Evolutionary conservation across 768 basidiomycete genomes (phyloP), one percentile per base, ranked within the genome.

Genomic region (Lentinula sp.): DNA sequence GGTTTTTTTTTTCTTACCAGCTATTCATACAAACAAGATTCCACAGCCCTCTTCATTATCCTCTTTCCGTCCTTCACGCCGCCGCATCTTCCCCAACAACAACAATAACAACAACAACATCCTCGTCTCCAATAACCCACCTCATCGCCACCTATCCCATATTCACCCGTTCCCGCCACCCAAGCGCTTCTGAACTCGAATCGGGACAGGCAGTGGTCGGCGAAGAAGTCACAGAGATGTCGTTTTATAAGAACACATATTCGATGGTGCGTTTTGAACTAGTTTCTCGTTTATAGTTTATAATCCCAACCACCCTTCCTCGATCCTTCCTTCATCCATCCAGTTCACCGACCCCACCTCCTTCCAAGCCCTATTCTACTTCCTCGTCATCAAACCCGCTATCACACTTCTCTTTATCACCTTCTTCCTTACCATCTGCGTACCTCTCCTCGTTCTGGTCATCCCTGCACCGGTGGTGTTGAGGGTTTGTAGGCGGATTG

Each of bases 291-390:
- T 28, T 28, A 28, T 28, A 28, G 28, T 28, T 28, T 28, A 28
- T 28, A 28, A 28, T 28, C 0, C 28, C 28, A 28, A 28, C 28
- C 28, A 3, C 23, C 1, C 23, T 23, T 28, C 28, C 28, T 28
- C 28, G 28, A 28, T 28, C 28, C 3, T 28, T 10, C 50, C 0
- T 35, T 21, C 18, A 7, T 45, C 31, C 8, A 5, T 49, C n/a
- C 65, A 91, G 90, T 93, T 93, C 72, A 86, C 87, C 45, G 91
- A 93, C 67, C 75, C 87, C 42, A 89, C 87, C 4, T 89, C 91
- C 16, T 93, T 91, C 71, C 89, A 89, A 74, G 87, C 91, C 0
- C 79, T 93, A 3, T 93, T 93, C 77, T 93, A 93, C 70, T 93
- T 93, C 74, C 80, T 93, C 62, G 88, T 93, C 54, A 85, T 93